Base-by-base conservation (phyloP, 2,329 filamentous ascomycete genomes). In the Aspergillus sp. region DNA sequence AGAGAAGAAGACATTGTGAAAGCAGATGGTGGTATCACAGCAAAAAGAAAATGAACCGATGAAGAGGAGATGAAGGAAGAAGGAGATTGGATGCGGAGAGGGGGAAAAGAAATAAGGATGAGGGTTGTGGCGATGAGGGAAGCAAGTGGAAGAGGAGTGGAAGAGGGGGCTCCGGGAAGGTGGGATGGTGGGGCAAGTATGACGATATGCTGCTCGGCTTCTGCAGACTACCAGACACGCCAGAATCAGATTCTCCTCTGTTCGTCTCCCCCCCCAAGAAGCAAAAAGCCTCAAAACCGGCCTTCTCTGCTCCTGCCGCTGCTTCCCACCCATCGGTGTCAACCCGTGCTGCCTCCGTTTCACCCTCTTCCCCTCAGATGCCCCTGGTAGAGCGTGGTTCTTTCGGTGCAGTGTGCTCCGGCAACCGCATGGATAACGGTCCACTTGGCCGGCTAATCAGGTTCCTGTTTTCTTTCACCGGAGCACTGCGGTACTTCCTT, bases 1-100 rank as follows among this genome's bases (percentile, higher is more conserved):
- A 99, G 90, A 80, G 93, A 91, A 80, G 83, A 89, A 80, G 91
- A 81, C 93, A 97, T 97, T 66, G 57, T 78, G 68, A 63, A 42
- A 47, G 39, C 22, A 26, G 39, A 55, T 26, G n/a, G 22, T 49
- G 39, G 55, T 49, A 57, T 57, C 36, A 49, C 49, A 52, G 32
- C 18, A 18, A 36, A 16, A 22, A 16, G 11, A 29, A 14, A 39
- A 56, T 55, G 55, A 54, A 58, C 39, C 56, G 26, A 32, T 20
- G 24, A 49, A 45, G 57, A 55, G 31, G 31, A 39, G 59, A 58
- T n/a, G 59, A 52, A 47, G 50, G 46, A 59, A 56, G 52, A 46
- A 54, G 49, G n/a, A 55, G n/a, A 45, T 46, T 45, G 26, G 36
- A 39, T 46, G 59, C 61, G 56, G 58, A 57, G 57, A 62, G 55